Evolutionary conservation across 106 monocot species (phyloP), one percentile per base, ranked within the genome.

Genomic region (Dendrobium nobile): DNA sequence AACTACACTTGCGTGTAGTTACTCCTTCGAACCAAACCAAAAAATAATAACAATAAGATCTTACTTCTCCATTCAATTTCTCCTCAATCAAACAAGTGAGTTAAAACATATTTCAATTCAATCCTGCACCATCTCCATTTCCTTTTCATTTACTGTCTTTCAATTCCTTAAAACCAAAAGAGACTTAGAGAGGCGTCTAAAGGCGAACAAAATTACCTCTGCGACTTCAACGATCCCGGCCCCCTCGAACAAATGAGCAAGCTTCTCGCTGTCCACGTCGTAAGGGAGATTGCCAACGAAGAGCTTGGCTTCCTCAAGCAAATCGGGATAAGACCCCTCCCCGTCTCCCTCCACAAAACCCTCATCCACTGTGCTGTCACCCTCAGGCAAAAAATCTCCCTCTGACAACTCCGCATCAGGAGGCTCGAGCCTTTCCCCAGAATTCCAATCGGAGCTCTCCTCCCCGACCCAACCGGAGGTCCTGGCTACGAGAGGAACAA

Each of bases 281-380:
- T 79, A 96, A 33, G 96, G 93, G 9, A 96, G 75, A 73, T 89
- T 89, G 9, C 96, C 96, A 7, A 96, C 92, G 42, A 92, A 96
- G 48, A 96, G 84, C 86, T 93, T 96, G 41, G 94, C 92, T 37
- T 94, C 97, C 81, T 90, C 97, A 3, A 92, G 89, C 11, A 94
- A 89, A 84, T 91, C 94, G 0, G 80, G 67, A 26, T 78, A 87
- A 20, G 75, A 22, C 54, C 75, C 92, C 28, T 61, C 82, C 7
- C 33, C 79, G n/a, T 65, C 64, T 16, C 44, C 84, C 55, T 64
- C 88, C 9, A 5, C 76, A 28, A 77, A 54, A 17, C 24, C 77
- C 24, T 55, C 79, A 18, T 67, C 80, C 51, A 26, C 24, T 22
- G 64, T 65, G 22, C 2, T 26, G 10, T 67, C 48, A 19, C 31